Evolutionary conservation across 2,329 filamentous ascomycete species (phyloP).

Genomic region (Exophiala bonariae): DNA sequence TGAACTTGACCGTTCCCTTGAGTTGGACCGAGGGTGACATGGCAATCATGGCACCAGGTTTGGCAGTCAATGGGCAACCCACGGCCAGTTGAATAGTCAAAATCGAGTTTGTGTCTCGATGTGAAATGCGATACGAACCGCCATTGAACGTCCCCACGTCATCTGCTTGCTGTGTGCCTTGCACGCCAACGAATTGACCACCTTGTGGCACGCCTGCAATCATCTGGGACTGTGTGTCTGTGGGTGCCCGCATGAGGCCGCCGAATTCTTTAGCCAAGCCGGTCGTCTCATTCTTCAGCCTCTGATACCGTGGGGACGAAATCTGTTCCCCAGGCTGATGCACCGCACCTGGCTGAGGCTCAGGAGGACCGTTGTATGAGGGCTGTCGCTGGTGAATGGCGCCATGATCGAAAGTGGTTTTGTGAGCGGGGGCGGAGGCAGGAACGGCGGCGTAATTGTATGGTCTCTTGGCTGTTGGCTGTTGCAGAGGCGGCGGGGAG

Average conservation of each 20-base stretch:
- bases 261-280: slow-evolving; percentile 20
- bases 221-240: slow-evolving; percentile 7
- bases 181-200: slow-evolving; percentile 64
- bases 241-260: slow-evolving; percentile 17
- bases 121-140: slow-evolving; percentile 88
- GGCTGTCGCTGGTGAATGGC: slow-evolving; percentile 22
- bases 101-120: slow-evolving; percentile 87
- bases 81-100: slow-evolving; percentile 86
- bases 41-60: slow-evolving; percentile 87
- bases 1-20: slow-evolving; percentile 80
- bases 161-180: slow-evolving; percentile 63
- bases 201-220: slow-evolving; percentile 45
- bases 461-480: slow-evolving; percentile 26
- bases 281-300: slow-evolving; percentile 7
- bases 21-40: slow-evolving; percentile 89
- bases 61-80: slow-evolving; percentile 78
- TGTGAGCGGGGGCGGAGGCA: slow-evolving; percentile 25
- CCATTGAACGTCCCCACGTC: slow-evolving; percentile 97
- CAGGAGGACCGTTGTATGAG: slow-evolving; percentile 19
- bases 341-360: slow-evolving; percentile 1
- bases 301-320: slow-evolving; percentile 9
- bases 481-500: slow-evolving; percentile 23
- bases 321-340: slow-evolving; percentile 12
- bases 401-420: slow-evolving; percentile 26
- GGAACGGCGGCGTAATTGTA: slow-evolving; percentile 26